These are phyloP conservation scores for Talaromyces rugulosus DNA, from an alignment of 2,329 filamentous ascomycete species.

Conservation along the genomic window DNA sequence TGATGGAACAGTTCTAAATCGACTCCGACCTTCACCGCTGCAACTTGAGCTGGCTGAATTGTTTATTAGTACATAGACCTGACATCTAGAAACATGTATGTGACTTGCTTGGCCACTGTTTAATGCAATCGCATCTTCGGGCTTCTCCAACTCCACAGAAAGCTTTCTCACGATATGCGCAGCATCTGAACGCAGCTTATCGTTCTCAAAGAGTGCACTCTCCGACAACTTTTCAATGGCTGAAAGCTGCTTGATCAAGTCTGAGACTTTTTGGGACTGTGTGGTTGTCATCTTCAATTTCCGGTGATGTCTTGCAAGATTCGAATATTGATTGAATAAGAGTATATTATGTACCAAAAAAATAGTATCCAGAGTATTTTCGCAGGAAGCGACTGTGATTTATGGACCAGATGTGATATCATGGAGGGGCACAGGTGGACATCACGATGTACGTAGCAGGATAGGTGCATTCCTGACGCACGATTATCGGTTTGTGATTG, in stretches of 20 bases:
- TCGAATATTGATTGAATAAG: background rate
- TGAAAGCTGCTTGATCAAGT: constrained; percentile 6
- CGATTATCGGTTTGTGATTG: background rate
- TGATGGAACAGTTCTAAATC: constrained; percentile 4
- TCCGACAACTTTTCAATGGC: constrained; percentile 4
- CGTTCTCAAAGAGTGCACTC: constrained; percentile 3
- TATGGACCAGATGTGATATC: background rate
- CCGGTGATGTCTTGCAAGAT: background rate
- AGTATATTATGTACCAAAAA: background rate
- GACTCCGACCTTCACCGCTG: constrained; percentile 1
- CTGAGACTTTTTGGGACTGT: constrained; percentile 5
- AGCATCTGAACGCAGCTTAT: constrained; percentile 5
- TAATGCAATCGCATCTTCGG: constrained; percentile 3
- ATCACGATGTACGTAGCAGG: background rate
- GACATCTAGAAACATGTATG: background rate
- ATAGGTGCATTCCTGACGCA: background rate
- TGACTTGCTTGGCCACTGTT: background rate
- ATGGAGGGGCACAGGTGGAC: too few species aligned
- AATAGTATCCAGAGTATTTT: background rate
- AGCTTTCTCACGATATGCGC: constrained; percentile 7
- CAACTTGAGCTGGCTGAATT: constrained; percentile 5
- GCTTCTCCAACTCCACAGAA: constrained; percentile 4
- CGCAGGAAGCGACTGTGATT: background rate
- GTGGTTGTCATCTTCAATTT: background rate
- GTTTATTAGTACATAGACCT: background rate